Percentiles rank a stretch among this genome's conserved stretches.
Evolutionary conservation across 2,329 filamentous ascomycete species (phyloP).

Genomic region (Sarocladium brachiariae): DNA sequence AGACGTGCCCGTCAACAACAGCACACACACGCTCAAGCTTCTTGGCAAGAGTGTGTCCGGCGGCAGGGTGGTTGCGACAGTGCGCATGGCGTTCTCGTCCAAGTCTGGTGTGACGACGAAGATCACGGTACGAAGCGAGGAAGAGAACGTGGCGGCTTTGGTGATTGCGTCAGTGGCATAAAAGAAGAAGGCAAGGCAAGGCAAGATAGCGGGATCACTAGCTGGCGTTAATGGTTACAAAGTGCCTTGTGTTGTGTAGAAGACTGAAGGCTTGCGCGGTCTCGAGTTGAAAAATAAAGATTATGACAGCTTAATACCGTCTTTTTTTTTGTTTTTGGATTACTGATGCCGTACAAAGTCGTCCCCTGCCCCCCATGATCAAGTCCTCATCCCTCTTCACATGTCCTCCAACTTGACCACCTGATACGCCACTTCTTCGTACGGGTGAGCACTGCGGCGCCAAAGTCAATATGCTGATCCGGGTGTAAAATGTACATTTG

Average conservation of each 20-base stretch:
- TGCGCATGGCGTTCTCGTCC: conserved; percentile 89
- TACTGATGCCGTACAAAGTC: no score
- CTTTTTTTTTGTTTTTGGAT: background rate
- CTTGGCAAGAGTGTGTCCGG: conserved; percentile 92
- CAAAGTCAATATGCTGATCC: no score
- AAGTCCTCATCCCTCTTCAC: no score
- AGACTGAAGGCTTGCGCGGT: background rate
- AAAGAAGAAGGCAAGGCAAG: conserved; percentile 29
- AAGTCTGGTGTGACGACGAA: conserved; percentile 95
- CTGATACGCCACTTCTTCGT: conserved; percentile 44
- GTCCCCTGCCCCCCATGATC: no score
- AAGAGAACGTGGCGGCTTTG: conserved; percentile 80
- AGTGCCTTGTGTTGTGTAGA: background rate
- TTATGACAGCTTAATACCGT: conserved; percentile 5
- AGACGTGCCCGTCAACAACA: conserved; percentile 80
- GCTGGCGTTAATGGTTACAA: conserved; percentile 10
- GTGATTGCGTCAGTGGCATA: conserved; percentile 80
- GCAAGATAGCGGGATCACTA: conserved; percentile 8
- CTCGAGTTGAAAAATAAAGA: conserved; percentile 4
- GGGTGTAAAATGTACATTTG: no score
- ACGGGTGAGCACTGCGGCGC: conserved; percentile 37
- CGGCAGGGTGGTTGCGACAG: conserved; percentile 77
- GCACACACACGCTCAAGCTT: conserved; percentile 89
- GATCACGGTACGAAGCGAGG: conserved; percentile 85
- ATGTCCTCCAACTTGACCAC: conserved; percentile 43